Base-by-base conservation (phyloP, 2,329 filamentous ascomycete species). In the Claviceps quebecensis region DNA sequence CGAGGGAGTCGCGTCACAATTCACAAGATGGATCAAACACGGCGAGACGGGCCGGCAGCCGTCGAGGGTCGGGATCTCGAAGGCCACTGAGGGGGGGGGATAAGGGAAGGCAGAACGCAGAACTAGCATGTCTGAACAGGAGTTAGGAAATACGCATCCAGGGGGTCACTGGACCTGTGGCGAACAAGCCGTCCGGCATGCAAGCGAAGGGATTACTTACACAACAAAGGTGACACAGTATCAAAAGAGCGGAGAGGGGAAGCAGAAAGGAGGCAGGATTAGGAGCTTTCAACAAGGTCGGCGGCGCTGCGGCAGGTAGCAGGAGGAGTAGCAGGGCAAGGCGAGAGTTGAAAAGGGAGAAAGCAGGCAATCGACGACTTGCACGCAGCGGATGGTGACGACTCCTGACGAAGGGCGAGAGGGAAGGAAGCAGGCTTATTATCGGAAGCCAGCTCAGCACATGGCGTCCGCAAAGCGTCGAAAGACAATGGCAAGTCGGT, bases 401-500 rank as follows among this genome's bases (percentile, higher is more conserved):
- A 34, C 29, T 34, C 29, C 29, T 34, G 29, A 34, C 29, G 29
- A 34, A 9, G 9, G 29, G 29, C 29, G 44, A 46, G 49, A 36
- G 17, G 36, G 48, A 46, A 53, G 51, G 39, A 47, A n/a, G 39
- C 26, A 22, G 44, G 44, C 51, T 34, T 47, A 47, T 23, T 47
- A 47, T 23, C 51, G 50, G 54, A 49, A 54, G 47, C 16, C 6
- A 45, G 45, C 44, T 37, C 45, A 47, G 38, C 51, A 54, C 55
- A 56, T 56, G 45, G 55, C 56, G 56, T 11, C 52, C 53, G 45
- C 51, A 45, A 13, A 22, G 11, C 9, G 40, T 43, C 19, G 40
- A 23, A 23, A 23, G 40, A 43, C 38, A 6, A n/a, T 16, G 38
- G 14, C 38, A 40, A 14, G 29, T 34, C 29, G 29, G 29, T 34